Percentiles rank a stretch among this genome's conserved stretches.
phyloP scores from a whole-genome alignment of 2,329 filamentous ascomycete genomes.

The Penicillium frequentans region DNA sequence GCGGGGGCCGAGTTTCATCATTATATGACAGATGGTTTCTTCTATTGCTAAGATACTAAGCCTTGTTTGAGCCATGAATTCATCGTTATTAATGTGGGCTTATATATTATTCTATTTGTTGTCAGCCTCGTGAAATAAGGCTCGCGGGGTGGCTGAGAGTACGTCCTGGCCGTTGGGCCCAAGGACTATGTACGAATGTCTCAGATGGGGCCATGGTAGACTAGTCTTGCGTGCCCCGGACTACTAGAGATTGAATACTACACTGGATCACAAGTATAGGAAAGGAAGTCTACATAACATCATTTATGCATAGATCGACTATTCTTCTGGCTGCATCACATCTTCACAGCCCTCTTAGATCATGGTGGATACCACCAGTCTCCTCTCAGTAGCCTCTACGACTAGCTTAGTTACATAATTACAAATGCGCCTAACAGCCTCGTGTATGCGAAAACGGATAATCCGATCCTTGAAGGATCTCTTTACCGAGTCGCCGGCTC shows the following conservation, averaged over 20 bases:
- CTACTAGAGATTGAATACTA: neutral
- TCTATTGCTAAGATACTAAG: conserved; percentile 7
- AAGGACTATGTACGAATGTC: neutral
- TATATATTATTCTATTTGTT: neutral
- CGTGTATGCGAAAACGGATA: neutral
- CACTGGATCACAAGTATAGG: neutral
- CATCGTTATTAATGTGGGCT: neutral
- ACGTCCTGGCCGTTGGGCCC: neutral
- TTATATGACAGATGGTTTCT: conserved; percentile 2
- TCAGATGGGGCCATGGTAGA: conserved; percentile 3
- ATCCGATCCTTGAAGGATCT: neutral
- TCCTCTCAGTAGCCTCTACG: neutral
- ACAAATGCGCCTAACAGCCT: neutral
- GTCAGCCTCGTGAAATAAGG: conserved; percentile 12
- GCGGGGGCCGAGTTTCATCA: conserved; percentile 16
- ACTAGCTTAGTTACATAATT: neutral
- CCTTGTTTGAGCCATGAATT: neutral
- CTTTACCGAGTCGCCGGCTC: neutral
- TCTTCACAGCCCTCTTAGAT: neutral
- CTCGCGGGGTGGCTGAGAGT: conserved; percentile 15
- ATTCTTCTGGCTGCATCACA: neutral
- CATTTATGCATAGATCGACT: neutral
- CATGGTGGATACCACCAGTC: neutral
- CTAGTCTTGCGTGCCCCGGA: conserved; percentile 2
- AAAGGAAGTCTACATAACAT: neutral